Evolutionary conservation across 768 basidiomycete species (phyloP), one percentile per base, ranked within the genome.

Genomic region (Podaxis rugospora): DNA sequence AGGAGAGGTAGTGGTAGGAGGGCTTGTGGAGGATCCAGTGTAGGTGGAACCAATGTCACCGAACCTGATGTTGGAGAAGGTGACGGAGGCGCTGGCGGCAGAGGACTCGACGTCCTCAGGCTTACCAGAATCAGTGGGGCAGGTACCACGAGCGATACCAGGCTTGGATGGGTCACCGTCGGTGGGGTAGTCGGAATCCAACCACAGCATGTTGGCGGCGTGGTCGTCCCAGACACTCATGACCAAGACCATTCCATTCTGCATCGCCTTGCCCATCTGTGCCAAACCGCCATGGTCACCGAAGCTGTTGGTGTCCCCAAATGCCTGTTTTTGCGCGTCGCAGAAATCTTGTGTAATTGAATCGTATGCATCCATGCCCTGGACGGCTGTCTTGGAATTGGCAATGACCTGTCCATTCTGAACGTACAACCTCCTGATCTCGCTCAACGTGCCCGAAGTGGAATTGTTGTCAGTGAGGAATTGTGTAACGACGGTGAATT

Each of bases 1-100:
- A 7, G 42, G 1, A 21, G 21, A 21, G 21, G 21, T 21, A 21
- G 21, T 21, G 21, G 21, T 21, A 21, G 21, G 21, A 21, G 21
- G 21, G 21, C 21, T 21, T 21, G 21, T 21, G 21, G 21, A 21
- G 21, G 21, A 21, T 21, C 21, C 21, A 21, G 50, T 32, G 50
- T 60, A 60, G 32, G 57, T 66, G 6, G 62, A 59, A 14, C 60
- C 64, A 50, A 66, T 65, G 46, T 65, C 64, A 40, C 77, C 77
- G 62, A 75, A 74, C 71, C 70, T 76, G 71, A 78, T 79, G 71
- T 78, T 77, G 32, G 77, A 78, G 72, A 63, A 69, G 57, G 60
- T 67, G 63, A 68, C 66, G 13, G 65, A 60, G 27, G 65, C 51
- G 37, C 64, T 65, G 36, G 74, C 58, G 56, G 37, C 44, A 39